These are phyloP conservation scores for Colletotrichum sp. DNA, from an alignment of 2,329 filamentous ascomycete genomes.

Conservation along the genomic window DNA sequence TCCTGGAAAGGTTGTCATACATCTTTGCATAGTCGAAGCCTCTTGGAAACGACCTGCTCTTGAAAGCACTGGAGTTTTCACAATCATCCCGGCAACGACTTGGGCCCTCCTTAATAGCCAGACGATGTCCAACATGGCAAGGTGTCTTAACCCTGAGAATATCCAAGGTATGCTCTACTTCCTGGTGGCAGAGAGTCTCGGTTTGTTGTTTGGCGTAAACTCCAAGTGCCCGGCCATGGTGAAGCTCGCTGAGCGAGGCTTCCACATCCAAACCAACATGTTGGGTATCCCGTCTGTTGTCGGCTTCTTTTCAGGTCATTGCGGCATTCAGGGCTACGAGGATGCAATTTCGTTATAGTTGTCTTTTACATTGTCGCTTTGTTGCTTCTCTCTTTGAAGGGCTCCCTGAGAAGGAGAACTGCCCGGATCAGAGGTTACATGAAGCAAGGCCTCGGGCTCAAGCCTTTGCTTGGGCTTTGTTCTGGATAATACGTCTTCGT, in stretches of 20 bases:
- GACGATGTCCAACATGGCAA: not conserved
- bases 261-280: not conserved
- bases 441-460: not conserved
- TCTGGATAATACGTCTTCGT: not conserved
- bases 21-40: not conserved
- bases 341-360: not conserved
- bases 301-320: not conserved
- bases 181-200: not conserved
- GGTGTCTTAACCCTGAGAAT: not conserved
- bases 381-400: not conserved
- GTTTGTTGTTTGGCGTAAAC: not conserved
- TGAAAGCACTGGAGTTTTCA: not conserved
- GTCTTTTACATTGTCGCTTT: not conserved
- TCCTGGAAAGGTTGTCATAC: not conserved
- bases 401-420: not conserved
- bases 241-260: not conserved
- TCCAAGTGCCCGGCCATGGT: not conserved
- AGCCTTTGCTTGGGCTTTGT: not conserved
- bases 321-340: not conserved
- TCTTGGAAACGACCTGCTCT: not conserved
- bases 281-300: not conserved
- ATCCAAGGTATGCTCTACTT: not conserved
- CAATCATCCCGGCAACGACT: not conserved
- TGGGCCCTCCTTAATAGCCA: not conserved
- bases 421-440: not conserved